Conservation (phyloP, 2,329 filamentous ascomycete genomes). For the Parascedosporium putredinis region DNA sequence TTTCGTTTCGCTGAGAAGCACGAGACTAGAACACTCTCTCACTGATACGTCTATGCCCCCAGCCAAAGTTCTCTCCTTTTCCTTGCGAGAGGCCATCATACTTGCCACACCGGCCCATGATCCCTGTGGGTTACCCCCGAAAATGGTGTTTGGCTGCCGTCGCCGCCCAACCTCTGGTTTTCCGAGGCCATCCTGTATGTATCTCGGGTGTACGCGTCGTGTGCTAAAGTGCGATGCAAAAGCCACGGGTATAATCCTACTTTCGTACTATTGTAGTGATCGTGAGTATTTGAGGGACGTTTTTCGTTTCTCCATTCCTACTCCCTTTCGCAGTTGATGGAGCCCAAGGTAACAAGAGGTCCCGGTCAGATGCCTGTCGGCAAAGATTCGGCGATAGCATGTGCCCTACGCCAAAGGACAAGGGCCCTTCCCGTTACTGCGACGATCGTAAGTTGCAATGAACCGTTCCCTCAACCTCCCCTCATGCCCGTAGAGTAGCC, state of each 20-base stretch:
- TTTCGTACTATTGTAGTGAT: conserved; percentile 13
- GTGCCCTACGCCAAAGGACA: conserved; percentile 11
- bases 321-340: background rate
- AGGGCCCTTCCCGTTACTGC: conserved; percentile 11
- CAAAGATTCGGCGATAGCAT: conserved; percentile 12
- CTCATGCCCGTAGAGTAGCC: too few relatives aligned
- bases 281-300: too few relatives aligned
- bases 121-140: background rate
- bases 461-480: too few relatives aligned
- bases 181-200: conserved; percentile 9
- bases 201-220: conserved; percentile 7
- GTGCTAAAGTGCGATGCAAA: conserved; percentile 11
- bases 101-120: too few relatives aligned
- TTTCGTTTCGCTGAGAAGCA: too few relatives aligned
- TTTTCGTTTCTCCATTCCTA: background rate
- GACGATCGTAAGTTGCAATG: conserved; percentile 10
- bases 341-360: background rate
- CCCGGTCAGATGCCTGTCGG: conserved; percentile 12
- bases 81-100: too few relatives aligned
- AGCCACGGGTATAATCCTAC: background rate
- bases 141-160: conserved; percentile 14
- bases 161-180: background rate
- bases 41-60: too few relatives aligned
- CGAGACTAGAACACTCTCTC: too few relatives aligned
- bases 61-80: too few relatives aligned